These are phyloP conservation scores for Globisporangium acanthophoron DNA, from an alignment of 352 stramenopile genomes.

Conservation along the genomic window DNA sequence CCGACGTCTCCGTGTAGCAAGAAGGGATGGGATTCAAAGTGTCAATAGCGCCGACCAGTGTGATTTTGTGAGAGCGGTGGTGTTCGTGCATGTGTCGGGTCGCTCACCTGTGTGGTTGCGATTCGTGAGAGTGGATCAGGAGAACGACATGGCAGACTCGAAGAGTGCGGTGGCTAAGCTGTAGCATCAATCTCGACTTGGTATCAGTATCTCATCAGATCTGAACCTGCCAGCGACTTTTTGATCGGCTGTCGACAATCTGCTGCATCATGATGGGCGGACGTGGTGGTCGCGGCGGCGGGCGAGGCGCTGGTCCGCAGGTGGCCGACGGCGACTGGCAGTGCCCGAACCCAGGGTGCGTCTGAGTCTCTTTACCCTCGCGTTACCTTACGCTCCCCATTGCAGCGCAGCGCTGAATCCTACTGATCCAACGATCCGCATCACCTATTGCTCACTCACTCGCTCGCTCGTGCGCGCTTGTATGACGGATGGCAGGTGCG, in stretches of 20 bases:
- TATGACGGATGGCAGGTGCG: slow-evolving; percentile 34
- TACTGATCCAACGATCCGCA: neutral
- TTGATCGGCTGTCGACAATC: neutral
- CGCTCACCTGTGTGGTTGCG: too few species aligned
- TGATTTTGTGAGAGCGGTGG: too few species aligned
- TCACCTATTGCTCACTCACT: neutral
- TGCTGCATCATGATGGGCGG: slow-evolving; percentile 19
- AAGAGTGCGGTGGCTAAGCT: neutral
- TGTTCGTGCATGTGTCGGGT: too few species aligned
- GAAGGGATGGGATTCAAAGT: neutral
- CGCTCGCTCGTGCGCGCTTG: neutral
- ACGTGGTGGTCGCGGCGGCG: slow-evolving; percentile 22
- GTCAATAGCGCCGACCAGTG: neutral
- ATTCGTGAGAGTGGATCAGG: too few species aligned
- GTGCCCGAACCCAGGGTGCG: slow-evolving; percentile 74
- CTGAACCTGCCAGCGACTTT: neutral
- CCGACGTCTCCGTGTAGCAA: neutral
- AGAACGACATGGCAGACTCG: neutral
- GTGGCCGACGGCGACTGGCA: slow-evolving; percentile 68
- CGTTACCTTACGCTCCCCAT: neutral
- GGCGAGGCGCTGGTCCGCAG: slow-evolving; percentile 43
- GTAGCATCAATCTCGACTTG: neutral
- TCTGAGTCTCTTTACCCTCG: neutral
- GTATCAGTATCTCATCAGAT: neutral
- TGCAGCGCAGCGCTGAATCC: neutral